Conservation (phyloP, 768 basidiomycete species). For the Trametes villosa region DNA sequence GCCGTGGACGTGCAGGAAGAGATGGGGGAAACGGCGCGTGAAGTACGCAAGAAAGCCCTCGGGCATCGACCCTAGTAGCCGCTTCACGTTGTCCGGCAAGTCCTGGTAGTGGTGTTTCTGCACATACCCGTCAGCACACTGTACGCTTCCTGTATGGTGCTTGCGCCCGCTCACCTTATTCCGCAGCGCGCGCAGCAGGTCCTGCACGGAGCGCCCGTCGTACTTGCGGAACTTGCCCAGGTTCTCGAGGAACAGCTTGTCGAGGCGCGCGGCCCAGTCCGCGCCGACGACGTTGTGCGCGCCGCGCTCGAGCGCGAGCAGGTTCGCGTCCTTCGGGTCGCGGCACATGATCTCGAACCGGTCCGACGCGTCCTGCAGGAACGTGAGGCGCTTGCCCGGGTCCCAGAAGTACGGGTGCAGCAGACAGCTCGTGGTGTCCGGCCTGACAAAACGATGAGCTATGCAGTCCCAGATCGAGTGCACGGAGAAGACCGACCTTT, state of each 20-base stretch:
- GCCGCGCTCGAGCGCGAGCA: conserved; percentile 74
- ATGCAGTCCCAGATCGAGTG: background rate
- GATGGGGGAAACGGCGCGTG: conserved; percentile 85
- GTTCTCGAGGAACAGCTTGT: conserved; percentile 91
- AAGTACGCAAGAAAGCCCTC: conserved; percentile 93
- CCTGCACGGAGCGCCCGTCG: conserved; percentile 88
- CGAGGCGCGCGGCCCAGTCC: conserved; percentile 88
- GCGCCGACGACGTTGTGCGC: conserved; percentile 77
- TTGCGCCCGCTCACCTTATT: conserved; percentile 74
- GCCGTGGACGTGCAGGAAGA: conserved; percentile 92
- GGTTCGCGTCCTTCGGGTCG: conserved; percentile 80
- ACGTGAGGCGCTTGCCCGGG: conserved; percentile 78
- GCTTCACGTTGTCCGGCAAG: conserved; percentile 88
- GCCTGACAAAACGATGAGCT: conserved; percentile 50
- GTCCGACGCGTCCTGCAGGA: conserved; percentile 98
- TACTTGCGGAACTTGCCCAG: conserved; percentile 98
- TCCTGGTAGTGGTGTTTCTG: conserved; percentile 99
- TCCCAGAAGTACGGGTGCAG: conserved; percentile 99
- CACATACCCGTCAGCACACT: background rate
- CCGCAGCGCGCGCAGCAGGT: conserved; percentile 87
- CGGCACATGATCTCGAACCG: conserved; percentile 98
- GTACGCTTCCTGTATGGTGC: too few species aligned
- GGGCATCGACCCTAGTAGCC: conserved; percentile 88
- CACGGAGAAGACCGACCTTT: conserved; percentile 57
- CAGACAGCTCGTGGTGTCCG: conserved; percentile 85